phyloP scores from a whole-genome alignment of 495 filamentous ascomycete genomes.

The Penicillium angulare region DNA sequence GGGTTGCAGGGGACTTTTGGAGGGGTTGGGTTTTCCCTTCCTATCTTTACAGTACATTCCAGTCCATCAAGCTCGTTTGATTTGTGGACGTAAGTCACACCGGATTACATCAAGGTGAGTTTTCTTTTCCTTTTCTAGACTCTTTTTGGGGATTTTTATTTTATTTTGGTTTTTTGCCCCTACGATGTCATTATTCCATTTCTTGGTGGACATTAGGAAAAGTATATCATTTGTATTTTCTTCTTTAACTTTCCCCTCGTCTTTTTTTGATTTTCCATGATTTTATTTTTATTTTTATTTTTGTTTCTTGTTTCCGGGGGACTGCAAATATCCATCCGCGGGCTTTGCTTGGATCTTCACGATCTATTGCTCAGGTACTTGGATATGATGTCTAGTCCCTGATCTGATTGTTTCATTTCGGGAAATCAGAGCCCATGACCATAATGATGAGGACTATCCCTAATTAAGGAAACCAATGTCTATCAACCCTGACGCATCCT shows the following conservation, averaged over 20 bases:
- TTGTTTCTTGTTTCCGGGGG: slow-evolving; percentile 2
- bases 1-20: not conserved
- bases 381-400: not conserved
- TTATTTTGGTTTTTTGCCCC: slow-evolving; percentile 12
- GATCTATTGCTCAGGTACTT: slow-evolving; percentile 5
- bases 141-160: slow-evolving; percentile 15
- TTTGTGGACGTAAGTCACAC: slow-evolving; percentile 8
- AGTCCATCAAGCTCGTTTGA: slow-evolving; percentile 2
- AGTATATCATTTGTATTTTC: slow-evolving; percentile 1
- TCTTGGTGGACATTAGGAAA: not conserved
- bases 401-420: slow-evolving; percentile 5
- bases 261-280: not conserved
- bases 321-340: not conserved
- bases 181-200: slow-evolving; percentile 12
- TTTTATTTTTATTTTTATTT: slow-evolving; percentile 7
- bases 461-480: not conserved
- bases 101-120: slow-evolving; percentile 8
- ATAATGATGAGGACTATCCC: not conserved
- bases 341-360: slow-evolving; percentile 12
- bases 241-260: slow-evolving; percentile 9
- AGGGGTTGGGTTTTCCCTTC: not conserved
- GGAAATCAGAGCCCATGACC: slow-evolving; percentile 5
- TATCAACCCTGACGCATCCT: slow-evolving; percentile 3
- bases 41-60: not conserved
- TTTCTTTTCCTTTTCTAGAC: slow-evolving; percentile 17